Conservation (phyloP, 768 basidiomycete genomes). For the Antrodiella citrinella region DNA sequence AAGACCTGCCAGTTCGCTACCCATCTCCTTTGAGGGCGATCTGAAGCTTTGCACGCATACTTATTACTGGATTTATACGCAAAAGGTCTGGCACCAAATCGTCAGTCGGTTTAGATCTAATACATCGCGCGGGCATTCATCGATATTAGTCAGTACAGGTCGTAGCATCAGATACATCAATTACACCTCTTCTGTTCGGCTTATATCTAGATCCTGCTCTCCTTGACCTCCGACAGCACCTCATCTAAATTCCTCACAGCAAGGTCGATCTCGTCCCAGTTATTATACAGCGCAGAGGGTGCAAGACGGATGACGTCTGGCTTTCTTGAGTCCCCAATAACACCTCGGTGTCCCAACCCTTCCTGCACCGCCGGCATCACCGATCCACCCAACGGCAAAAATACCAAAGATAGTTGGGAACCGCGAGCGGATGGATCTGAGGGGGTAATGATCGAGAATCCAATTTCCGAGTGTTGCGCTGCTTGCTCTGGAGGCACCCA, state of each 20-base stretch:
- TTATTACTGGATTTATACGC: too few relatives aligned
- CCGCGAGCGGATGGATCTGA: slow-evolving; percentile 58
- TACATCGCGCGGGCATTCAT: too few relatives aligned
- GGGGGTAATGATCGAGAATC: slow-evolving; percentile 94
- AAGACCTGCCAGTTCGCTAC: too few relatives aligned
- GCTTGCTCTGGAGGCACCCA: slow-evolving; percentile 37
- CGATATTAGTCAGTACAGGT: too few relatives aligned
- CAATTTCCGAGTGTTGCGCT: slow-evolving; percentile 27
- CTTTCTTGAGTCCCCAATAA: slow-evolving; percentile 86
- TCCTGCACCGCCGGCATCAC: slow-evolving; percentile 68
- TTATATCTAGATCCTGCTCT: neutral
- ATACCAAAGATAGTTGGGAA: slow-evolving; percentile 80
- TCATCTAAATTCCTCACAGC: slow-evolving; percentile 61
- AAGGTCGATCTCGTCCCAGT: slow-evolving; percentile 64
- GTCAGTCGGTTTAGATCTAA: too few relatives aligned
- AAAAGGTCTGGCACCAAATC: too few relatives aligned
- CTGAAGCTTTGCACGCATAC: too few relatives aligned
- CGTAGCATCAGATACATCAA: too few relatives aligned
- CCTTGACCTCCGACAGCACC: slow-evolving; percentile 37
- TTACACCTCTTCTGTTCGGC: neutral
- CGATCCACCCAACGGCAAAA: slow-evolving; percentile 51
- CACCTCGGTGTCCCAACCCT: slow-evolving; percentile 55
- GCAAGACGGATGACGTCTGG: slow-evolving; percentile 90
- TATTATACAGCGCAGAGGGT: slow-evolving; percentile 84
- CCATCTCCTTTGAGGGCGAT: too few relatives aligned